Conservation (phyloP, 23 red algal genomes). For the Gracilariopsis chorda region DNA sequence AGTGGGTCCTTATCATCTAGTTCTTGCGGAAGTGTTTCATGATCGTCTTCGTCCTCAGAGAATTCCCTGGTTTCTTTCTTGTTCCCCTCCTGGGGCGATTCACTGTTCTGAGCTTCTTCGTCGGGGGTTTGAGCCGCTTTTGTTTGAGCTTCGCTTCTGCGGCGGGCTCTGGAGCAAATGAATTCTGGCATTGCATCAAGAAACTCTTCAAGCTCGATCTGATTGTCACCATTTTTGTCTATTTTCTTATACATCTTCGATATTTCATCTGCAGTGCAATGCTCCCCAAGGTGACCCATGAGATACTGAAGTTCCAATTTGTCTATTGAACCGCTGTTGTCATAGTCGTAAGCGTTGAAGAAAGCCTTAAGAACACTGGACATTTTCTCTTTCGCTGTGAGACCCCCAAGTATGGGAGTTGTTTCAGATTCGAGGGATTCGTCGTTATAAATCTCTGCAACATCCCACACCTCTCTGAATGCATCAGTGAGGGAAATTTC, state of each 20-base stretch:
- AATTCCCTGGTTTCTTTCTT: too few species aligned
- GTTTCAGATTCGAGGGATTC: too few species aligned
- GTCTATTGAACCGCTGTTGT: constrained; percentile 32
- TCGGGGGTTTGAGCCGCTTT: not conserved
- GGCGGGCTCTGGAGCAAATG: not conserved
- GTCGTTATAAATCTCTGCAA: not conserved
- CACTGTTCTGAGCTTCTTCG: not conserved
- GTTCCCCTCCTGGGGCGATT: not conserved
- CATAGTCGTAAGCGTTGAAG: constrained; percentile 54
- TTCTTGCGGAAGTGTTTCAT: constrained; percentile 70
- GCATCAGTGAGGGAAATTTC: constrained; percentile 52
- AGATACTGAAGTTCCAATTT: constrained; percentile 53
- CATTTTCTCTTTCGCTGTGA: constrained; percentile 1
- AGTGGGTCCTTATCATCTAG: constrained; percentile 56
- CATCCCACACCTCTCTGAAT: constrained; percentile 31
- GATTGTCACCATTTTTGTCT: constrained; percentile 33
- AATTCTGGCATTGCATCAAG: constrained; percentile 51
- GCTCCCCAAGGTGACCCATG: constrained; percentile 66
- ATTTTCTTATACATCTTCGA: constrained; percentile 31
- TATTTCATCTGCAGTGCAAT: constrained; percentile 32
- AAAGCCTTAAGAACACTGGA: constrained; percentile 26
- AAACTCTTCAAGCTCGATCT: constrained; percentile 67
- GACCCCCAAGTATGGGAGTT: not conserved
- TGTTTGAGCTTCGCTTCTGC: not conserved
- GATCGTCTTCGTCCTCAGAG: constrained; percentile 29